Base-by-base conservation (phyloP, 2,329 filamentous ascomycete genomes). In the Sclerotiophoma versabilis region DNA sequence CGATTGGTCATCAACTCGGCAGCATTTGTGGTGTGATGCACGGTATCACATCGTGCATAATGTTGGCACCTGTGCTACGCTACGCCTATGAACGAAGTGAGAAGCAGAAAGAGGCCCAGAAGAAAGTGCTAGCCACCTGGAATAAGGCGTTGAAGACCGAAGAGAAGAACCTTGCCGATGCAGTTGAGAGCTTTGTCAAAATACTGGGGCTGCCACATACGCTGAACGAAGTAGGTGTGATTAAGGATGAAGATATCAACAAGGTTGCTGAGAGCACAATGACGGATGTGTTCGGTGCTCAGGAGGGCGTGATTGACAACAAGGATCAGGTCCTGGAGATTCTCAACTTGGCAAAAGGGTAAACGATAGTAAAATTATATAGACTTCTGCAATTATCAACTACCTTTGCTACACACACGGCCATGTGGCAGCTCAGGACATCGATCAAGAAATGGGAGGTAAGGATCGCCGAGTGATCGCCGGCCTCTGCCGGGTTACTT, bases 1-100 rank as follows among this genome's bases (percentile, higher is more conserved):
- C 63, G 2, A 68, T 66, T 29, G 64, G 62, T 19, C 64, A 63
- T 36, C 62, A 65, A 45, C 51, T 66, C 3, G 62, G 62, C 7
- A 66, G 65, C 19, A 37, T 52, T 11, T 59, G 57, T 37, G 59
- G 56, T 14, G 57, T 68, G 15, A 59, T 64, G 60, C 65, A 68
- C 50, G 65, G 65, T 10, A 45, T 65, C 7, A 65, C 65, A 12
- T 58, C 58, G 2, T 66, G 65, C 23, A 58, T 68, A 19, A 59
- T 68, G 53, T 44, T 68, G 12, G 54, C 62, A 6, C 58, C 62
- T 20, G 62, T 64, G 2, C 43, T 65, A 20, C 50, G 64, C 12
- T 64, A 65, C 23, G 58, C 47, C 9, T 54, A 52, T 6, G 45
- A 46, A 8, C 56, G 50, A n/a, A 54, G 49, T 7, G 51, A 57